Conservation (phyloP, 257 asterid genomes). For the Solanum paucissectum region DNA sequence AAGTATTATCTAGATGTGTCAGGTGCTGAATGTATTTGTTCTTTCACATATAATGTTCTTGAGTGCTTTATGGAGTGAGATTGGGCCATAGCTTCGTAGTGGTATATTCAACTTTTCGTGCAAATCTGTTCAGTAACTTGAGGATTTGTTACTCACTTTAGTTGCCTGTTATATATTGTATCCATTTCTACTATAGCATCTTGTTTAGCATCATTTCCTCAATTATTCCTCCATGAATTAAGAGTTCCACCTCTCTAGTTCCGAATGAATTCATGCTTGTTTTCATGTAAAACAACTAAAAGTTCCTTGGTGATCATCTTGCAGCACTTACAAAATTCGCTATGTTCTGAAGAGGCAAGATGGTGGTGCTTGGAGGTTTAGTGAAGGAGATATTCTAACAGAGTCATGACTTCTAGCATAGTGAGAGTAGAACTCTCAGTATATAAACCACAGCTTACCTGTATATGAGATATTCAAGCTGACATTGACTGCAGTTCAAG, state of each 20-base stretch:
- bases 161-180: neutral
- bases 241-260: neutral
- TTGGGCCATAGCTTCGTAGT: neutral
- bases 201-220: neutral
- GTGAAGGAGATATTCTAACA: slow-evolving; percentile 52
- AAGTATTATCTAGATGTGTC: neutral
- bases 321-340: slow-evolving; percentile 86
- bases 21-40: neutral
- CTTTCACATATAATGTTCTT: neutral
- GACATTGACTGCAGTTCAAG: slow-evolving; percentile 6
- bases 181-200: neutral
- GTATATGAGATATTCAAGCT: slow-evolving; percentile 19
- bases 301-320: slow-evolving; percentile 6
- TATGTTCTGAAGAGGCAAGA: slow-evolving; percentile 69
- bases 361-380: slow-evolving; percentile 88
- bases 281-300: neutral
- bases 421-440: neutral
- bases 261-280: neutral
- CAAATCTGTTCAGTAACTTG: neutral
- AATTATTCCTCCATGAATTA: neutral
- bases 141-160: neutral
- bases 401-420: slow-evolving; percentile 24
- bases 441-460: slow-evolving; percentile 12
- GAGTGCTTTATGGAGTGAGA: neutral
- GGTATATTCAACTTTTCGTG: neutral